Base-by-base conservation (phyloP, 2,329 filamentous ascomycete genomes). In the Fusarium verticillioides region DNA sequence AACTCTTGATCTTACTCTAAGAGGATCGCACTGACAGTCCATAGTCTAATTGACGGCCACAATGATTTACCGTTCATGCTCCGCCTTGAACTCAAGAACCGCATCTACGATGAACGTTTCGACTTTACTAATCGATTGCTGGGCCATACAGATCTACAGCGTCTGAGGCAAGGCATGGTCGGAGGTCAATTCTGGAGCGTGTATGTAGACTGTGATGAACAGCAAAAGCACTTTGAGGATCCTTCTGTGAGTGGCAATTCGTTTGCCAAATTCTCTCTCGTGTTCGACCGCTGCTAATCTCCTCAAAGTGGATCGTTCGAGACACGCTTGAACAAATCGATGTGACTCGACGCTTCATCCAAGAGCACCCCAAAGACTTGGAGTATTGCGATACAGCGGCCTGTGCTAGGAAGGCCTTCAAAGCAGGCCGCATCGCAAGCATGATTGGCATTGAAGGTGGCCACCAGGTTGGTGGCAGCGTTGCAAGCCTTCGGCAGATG, bases 401-500 rank as follows among this genome's bases (percentile, higher is more conserved):
- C 6, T 80, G 80, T 23, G 77, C 77, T 16, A 75, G 65, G 6
- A 65, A 67, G 8, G 79, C 81, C 0, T 83, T 83, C 63, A 72
- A 75, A 26, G 44, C 63, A 3, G 81, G 81, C 3, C 78, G 73
- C 13, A 81, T 84, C 11, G 77, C 82, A 2, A 81, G 79, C 53
- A 82, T 82, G 73, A 78, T 83, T 49, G 82, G 83, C 2, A 79
- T 82, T 18, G 82, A 84, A 70, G 82, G 81, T 21, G 65, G 74
- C 9, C 82, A 83, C 61, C 80, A 82, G 69, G 73, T 81, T 4
- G 82, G 81, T 2, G 78, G 78, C 12, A 78, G 76, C 52, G 79
- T 82, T 32, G 79, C 79, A 2, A 78, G 76, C 21, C 78, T 84
- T 28, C 78, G 82, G 11, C 80, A 81, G 60, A 78, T 81, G 66